A percentile compares a stretch with the other conserved stretches of the same genome.
phyloP scores from a whole-genome alignment of 768 basidiomycete species.

The Rhizopogon vesiculosus region DNA sequence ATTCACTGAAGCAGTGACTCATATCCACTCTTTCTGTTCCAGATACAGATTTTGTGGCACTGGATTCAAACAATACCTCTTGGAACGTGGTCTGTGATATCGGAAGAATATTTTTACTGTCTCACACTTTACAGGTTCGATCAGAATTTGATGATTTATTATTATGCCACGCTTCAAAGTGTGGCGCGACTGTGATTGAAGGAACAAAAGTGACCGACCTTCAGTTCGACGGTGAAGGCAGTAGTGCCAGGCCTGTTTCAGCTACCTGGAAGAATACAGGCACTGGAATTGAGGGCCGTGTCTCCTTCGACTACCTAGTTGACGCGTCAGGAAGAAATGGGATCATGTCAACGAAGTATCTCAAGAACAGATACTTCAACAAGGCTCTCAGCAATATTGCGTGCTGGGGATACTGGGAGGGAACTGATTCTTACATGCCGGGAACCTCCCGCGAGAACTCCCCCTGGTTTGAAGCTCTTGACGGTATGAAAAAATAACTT shows the following conservation, averaged over 20 bases:
- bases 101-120: neutral
- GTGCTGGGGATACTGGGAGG: constrained; percentile 34
- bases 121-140: constrained; percentile 35
- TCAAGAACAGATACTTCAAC: constrained; percentile 30
- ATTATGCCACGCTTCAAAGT: constrained; percentile 50
- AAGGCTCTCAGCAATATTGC: constrained; percentile 28
- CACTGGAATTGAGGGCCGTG: constrained; percentile 17
- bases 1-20: neutral
- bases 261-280: constrained; percentile 20
- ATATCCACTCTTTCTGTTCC: neutral
- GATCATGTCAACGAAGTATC: constrained; percentile 32
- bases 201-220: constrained; percentile 43
- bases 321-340: constrained; percentile 33
- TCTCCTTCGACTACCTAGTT: constrained; percentile 30
- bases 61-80: constrained; percentile 49
- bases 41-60: constrained; percentile 60
- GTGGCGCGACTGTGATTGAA: constrained; percentile 51
- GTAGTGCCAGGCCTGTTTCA: constrained; percentile 14
- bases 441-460: constrained; percentile 29
- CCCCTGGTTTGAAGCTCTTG: constrained; percentile 32
- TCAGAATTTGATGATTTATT: constrained; percentile 60
- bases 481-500: constrained; percentile 11
- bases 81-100: constrained; percentile 54
- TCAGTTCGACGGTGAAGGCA: constrained; percentile 15
- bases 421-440: constrained; percentile 22